Evolutionary conservation across 2,329 filamentous ascomycete genomes (phyloP), one percentile per base, ranked within the genome.

Genomic region (Davidsoniella virescens): DNA sequence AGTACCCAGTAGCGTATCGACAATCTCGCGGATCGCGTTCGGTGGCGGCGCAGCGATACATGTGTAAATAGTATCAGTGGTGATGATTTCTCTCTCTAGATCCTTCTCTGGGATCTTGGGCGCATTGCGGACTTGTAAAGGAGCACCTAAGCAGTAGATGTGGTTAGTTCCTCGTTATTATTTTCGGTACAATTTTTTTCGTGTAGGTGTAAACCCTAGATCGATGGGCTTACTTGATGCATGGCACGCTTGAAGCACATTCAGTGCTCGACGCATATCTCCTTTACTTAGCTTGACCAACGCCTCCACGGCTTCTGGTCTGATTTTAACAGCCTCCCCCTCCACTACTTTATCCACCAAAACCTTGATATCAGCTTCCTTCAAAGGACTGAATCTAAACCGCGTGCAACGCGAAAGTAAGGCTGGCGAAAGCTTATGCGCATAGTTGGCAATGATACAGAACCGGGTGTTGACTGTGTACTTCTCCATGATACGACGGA

Each of bases 371-470:
- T 96, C 92, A 5, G 65, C 70, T 59, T 94, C 85, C 63, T 94
- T 94, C 50, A 98, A 69, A 9, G 92, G 92, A 57, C 86, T 94
- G 66, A 98, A 98, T 29, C 92, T 75, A 65, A 98, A 98, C 37
- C 92, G 73, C 8, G 92, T 98, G 67, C 92, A 98, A 59, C 92
- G 74, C 45, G 90, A 96, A 49, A 98, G 71, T 41, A 98, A 71
- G 0, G 92, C 92, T 0, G 92, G 90, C 10, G 87, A 93, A 38
- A 98, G 78, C 66, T 98, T 98, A 70, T 98, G 92, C 26, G 92
- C 92, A 66, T 98, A 98, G 67, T 98, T 98, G 58, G 92, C 92
- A 58, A 98, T 96, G 62, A 98, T 87, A 68, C 90, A 96, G 68
- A 98, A 98, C 48, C 92, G 75, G 2, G 92, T 95, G 68, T 98